These are phyloP conservation scores for Linnemannia elongata DNA, from an alignment of 192 early-diverging fungal genomes.

Conservation along the genomic window DNA sequence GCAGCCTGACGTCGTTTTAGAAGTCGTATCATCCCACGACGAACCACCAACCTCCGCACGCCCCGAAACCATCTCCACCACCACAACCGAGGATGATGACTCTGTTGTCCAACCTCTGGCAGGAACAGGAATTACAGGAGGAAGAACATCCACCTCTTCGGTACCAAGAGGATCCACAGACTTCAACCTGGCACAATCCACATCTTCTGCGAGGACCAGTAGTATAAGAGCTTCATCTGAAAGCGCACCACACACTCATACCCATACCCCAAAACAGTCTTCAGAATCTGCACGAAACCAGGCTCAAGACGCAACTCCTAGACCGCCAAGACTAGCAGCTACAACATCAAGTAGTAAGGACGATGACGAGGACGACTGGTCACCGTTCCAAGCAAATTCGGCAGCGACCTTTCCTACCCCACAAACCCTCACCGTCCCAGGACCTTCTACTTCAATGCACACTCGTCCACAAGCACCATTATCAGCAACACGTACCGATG, in stretches of 20 bases:
- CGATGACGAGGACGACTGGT: conserved; percentile 23
- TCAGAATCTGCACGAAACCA: neutral
- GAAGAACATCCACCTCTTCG: neutral
- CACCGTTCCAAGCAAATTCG: conserved; percentile 35
- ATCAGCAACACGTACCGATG: neutral
- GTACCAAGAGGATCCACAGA: neutral
- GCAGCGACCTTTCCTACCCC: neutral
- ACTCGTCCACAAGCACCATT: neutral
- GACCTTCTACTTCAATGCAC: neutral
- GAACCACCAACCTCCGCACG: conserved; percentile 9
- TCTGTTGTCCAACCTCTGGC: neutral
- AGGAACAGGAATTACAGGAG: neutral
- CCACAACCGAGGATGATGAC: neutral
- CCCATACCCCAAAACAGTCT: neutral
- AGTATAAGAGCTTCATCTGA: neutral
- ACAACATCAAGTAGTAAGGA: neutral
- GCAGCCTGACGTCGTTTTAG: conserved; percentile 33
- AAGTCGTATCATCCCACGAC: conserved; percentile 34
- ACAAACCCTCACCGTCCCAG: neutral
- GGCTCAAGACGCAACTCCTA: neutral
- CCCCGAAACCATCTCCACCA: conserved; percentile 8
- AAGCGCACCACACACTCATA: neutral
- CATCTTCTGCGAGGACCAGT: neutral
- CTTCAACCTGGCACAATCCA: neutral
- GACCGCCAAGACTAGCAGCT: neutral